Percentiles rank a stretch among this genome's conserved stretches.
These are phyloP conservation scores for Rosa lucieae DNA, from an alignment of 306 rosid species.

Conservation along the genomic window DNA sequence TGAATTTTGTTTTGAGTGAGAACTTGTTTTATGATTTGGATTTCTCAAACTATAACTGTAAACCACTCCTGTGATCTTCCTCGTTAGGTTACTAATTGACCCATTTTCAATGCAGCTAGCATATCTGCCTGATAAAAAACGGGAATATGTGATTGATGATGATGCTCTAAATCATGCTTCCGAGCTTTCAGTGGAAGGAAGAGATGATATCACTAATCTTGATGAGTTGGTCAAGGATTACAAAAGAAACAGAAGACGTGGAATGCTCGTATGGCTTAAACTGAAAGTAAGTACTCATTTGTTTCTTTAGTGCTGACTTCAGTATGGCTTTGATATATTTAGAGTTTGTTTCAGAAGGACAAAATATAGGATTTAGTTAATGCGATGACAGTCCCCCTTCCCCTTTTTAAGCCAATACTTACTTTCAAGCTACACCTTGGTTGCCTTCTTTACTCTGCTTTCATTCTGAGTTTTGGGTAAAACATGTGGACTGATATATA, in stretches of 20 bases:
- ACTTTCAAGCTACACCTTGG: background rate
- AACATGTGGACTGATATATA: background rate
- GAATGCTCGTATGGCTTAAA: conserved; percentile 90
- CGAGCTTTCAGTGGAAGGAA: conserved; percentile 61
- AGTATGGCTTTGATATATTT: conserved; percentile 12
- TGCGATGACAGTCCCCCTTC: background rate
- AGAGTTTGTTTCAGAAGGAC: background rate
- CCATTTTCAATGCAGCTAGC: conserved; percentile 63
- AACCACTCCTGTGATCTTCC: conserved; percentile 5
- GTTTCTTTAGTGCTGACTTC: conserved; percentile 21
- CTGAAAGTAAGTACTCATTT: conserved; percentile 43
- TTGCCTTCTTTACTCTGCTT: background rate
- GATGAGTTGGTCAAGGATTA: conserved; percentile 73
- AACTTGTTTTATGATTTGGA: background rate
- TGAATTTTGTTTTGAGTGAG: conserved; percentile 12
- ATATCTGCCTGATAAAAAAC: conserved; percentile 81
- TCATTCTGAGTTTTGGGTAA: background rate
- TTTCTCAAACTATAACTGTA: conserved; percentile 6
- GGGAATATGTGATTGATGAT: conserved; percentile 61
- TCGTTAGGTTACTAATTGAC: conserved; percentile 10
- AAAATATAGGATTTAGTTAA: background rate
- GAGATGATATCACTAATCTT: conserved; percentile 53
- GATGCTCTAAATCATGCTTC: conserved; percentile 58
- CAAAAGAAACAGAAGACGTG: conserved; percentile 63
- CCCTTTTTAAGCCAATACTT: background rate